phyloP scores from a whole-genome alignment of 2,329 filamentous ascomycete genomes.

The Fusarium domesticum region DNA sequence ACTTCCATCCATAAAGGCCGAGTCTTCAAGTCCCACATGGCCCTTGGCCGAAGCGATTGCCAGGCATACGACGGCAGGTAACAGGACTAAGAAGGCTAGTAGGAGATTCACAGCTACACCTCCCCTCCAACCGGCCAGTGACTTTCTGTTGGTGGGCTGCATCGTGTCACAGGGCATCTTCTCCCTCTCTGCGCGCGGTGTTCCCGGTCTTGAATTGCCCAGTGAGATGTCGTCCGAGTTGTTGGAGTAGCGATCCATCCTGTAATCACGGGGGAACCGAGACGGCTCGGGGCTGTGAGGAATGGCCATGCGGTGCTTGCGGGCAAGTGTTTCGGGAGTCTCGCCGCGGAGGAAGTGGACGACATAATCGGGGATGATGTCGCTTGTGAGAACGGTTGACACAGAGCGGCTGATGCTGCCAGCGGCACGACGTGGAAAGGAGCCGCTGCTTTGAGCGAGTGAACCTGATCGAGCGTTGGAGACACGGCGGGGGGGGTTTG shows the following conservation, averaged over 20 bases:
- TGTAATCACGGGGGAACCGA: conserved; percentile 21
- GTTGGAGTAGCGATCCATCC: conserved; percentile 11
- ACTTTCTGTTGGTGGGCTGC: conserved; percentile 26
- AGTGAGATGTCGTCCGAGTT: conserved; percentile 9
- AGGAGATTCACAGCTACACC: conserved; percentile 45
- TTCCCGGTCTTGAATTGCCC: conserved; percentile 19
- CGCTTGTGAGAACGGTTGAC: conserved; percentile 37
- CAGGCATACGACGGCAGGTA: conserved; percentile 40
- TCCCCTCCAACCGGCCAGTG: conserved; percentile 46
- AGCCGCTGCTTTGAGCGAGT: conserved; percentile 22
- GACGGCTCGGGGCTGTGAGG: conserved; percentile 28
- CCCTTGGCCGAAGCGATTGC: conserved; percentile 37
- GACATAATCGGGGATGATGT: conserved; percentile 54
- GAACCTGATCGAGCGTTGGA: conserved; percentile 22
- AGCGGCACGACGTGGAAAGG: conserved; percentile 25
- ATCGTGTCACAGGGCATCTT: conserved; percentile 24
- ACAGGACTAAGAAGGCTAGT: conserved; percentile 38
- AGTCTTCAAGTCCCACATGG: conserved; percentile 34
- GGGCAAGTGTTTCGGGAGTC: conserved; percentile 51
- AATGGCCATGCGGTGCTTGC: conserved; percentile 34
- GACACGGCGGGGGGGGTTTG: conserved; percentile 15
- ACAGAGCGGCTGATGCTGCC: conserved; percentile 30
- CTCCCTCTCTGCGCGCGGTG: conserved; percentile 25
- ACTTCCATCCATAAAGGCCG: conserved; percentile 38
- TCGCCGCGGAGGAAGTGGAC: conserved; percentile 54